Base-by-base conservation (phyloP, 768 basidiomycete genomes). In the Russula sp. region DNA sequence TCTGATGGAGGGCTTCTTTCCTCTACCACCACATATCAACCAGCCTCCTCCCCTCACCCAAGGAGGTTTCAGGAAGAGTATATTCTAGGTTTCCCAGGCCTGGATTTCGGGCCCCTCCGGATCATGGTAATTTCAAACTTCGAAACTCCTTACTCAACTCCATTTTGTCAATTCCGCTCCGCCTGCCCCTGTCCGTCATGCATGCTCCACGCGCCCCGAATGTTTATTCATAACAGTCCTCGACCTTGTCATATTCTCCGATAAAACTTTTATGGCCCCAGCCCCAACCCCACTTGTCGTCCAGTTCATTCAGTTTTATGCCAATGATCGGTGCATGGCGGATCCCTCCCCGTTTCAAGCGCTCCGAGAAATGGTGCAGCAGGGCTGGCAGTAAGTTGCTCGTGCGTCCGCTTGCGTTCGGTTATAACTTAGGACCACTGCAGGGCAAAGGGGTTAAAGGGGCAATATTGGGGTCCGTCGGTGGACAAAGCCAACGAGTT, bases 381-480 rank as follows among this genome's bases (percentile, higher is more conserved):
- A 64, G 26, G 20, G 26, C 5, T 59, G 63, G 63, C 32, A 59
- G 63, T 64, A 40, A 59, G 63, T 38, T 5, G 5, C 22, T 10
- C 46, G 46, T 24, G 4, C 9, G 4, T 34, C 10, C 4, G 46
- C 5, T 13, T 5, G 9, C 46, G 44, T 11, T n/a, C 8, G 44
- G 44, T 22, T 40, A 8, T n/a, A n/a, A n/a, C n/a, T n/a, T n/a
- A 48, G 34, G 8, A 34, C 34, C 34, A 48, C 22, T 38, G 4
- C 38, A 64, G 63, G 44, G 53, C 42, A 40, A 59, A 40, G 22
- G 63, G 63, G 0, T 10, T 64, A 22, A 60, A 49, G 3, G 48
- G 28, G 10, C 59, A 64, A 44, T 55, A 64, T 38, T 64, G 63
- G 63, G 63, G 63, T 36, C 13, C 46, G n/a, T 44, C 53, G 1